These are phyloP conservation scores for Dioscorea alata DNA, from an alignment of 106 monocot genomes.

Conservation along the genomic window DNA sequence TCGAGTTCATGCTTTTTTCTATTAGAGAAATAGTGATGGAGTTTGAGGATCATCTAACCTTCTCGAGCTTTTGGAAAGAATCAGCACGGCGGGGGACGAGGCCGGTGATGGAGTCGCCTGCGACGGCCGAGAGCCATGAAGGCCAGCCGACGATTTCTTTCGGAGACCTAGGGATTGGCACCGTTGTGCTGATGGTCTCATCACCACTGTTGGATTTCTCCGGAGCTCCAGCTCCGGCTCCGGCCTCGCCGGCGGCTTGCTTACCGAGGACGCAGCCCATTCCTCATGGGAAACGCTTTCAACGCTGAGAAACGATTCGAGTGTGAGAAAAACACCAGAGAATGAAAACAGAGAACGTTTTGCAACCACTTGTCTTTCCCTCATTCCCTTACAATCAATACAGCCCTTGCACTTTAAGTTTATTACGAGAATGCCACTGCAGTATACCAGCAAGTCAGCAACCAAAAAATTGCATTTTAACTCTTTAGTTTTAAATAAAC, in stretches of 20 bases:
- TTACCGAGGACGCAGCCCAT: constrained; percentile 5
- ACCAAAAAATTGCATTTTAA: too few species aligned
- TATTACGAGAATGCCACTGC: too few species aligned
- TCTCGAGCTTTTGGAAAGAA: constrained; percentile 1
- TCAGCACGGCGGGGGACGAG: not conserved
- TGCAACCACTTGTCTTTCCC: not conserved
- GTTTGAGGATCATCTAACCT: not conserved
- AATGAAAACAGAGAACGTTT: not conserved
- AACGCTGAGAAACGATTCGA: too few species aligned
- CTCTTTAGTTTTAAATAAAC: too few species aligned
- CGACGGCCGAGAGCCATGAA: not conserved
- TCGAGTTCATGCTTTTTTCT: not conserved
- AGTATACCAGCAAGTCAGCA: too few species aligned
- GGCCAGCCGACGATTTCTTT: not conserved
- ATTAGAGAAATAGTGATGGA: not conserved
- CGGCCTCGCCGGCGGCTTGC: not conserved
- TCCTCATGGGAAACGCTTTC: not conserved
- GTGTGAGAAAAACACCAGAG: not conserved
- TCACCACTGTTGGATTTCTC: not conserved
- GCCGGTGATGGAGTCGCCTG: not conserved
- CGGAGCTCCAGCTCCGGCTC: not conserved
- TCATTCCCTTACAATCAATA: too few species aligned
- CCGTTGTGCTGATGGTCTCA: not conserved
- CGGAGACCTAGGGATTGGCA: not conserved
- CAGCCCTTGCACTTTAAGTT: too few species aligned